These are phyloP conservation scores for Trichoderma sp. DNA, from an alignment of 2,329 filamentous ascomycete genomes.

Conservation along the genomic window DNA sequence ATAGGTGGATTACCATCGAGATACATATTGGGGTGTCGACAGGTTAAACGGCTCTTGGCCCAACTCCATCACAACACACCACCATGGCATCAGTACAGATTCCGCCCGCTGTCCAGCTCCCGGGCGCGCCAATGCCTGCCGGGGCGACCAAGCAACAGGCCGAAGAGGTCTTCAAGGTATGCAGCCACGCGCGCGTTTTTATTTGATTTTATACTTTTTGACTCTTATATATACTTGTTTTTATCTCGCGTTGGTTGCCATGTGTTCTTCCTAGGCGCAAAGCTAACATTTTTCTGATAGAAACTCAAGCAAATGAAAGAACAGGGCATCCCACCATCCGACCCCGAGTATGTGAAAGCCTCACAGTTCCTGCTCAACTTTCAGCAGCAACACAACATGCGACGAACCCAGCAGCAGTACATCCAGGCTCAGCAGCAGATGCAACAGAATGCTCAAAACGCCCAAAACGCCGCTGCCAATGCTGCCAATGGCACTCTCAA, in stretches of 20 bases:
- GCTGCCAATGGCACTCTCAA: conserved; percentile 57
- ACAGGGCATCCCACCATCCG: conserved; percentile 74
- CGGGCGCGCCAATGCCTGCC: conserved; percentile 61
- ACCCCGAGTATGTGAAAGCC: conserved; percentile 85
- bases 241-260: neutral
- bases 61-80: conserved; percentile 32
- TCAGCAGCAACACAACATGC: conserved; percentile 64
- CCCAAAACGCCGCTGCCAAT: conserved; percentile 49
- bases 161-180: conserved; percentile 71
- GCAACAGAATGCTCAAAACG: conserved; percentile 44
- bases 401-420: conserved; percentile 48
- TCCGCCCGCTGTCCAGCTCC: conserved; percentile 67
- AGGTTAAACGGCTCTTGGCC: conserved; percentile 18
- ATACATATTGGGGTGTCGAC: conserved; percentile 29
- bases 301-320: conserved; percentile 90
- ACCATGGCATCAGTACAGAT: conserved; percentile 81
- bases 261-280: neutral
- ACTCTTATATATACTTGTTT: neutral
- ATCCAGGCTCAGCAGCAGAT: conserved; percentile 43
- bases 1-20: conserved; percentile 32
- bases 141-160: conserved; percentile 76
- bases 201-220: neutral
- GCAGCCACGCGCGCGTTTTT: conserved; percentile 30
- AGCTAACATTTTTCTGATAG: conserved; percentile 46
- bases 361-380: conserved; percentile 74